Evolutionary conservation across 371 early-diverging fungal genomes (phyloP), one percentile per base, ranked within the genome.

Genomic region (Catenaria anguillulae): DNA sequence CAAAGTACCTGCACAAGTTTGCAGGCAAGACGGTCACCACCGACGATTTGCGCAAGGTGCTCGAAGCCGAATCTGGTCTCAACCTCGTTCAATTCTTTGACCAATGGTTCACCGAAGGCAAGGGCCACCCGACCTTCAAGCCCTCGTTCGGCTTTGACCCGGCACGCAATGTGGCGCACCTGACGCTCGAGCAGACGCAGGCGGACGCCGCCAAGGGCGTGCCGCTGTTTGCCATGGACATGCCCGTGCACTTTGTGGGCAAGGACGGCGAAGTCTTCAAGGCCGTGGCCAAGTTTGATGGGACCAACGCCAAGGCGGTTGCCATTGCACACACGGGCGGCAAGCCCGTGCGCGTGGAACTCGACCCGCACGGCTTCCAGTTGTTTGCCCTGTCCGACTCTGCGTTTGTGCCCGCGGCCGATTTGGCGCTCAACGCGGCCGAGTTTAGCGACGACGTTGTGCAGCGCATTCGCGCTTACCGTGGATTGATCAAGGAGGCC

Each of bases 1-100:
- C 69, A 56, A 64, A 56, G 13, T 82, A 82, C 62, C 64, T 82
- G 60, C 62, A 68, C 24, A 60, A 60, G 4, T 76, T 62, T 59
- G 62, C 69, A 2, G 61, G 64, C 21, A 67, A 73, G 55, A 71
- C 68, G 0, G 80, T 77, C 19, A 73, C 77, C 62, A 82, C 82
- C 8, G 74, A 75, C 15, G 80, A 80, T 64, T 80, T 82, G 65
- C 75, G 75, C 43, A 64, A 64, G 35, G 68, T 68, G 35, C 60
- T 82, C 15, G 82, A 82, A 62, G 56, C 65, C 56, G 71, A 66
- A 2, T 73, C 73, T 19, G 80, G 80, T 21, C 63, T 82, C 13
- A 80, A 80, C 62, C 56, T 82, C 50, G 72, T 75, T 31, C 73
- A 71, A 13, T 82, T 82, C 67, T 82, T 82, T 68, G 83, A 82